Percentiles rank a stretch among this genome's conserved stretches.
Conservation (phyloP, 345 rosid species). For the Populus ilicifolia region DNA sequence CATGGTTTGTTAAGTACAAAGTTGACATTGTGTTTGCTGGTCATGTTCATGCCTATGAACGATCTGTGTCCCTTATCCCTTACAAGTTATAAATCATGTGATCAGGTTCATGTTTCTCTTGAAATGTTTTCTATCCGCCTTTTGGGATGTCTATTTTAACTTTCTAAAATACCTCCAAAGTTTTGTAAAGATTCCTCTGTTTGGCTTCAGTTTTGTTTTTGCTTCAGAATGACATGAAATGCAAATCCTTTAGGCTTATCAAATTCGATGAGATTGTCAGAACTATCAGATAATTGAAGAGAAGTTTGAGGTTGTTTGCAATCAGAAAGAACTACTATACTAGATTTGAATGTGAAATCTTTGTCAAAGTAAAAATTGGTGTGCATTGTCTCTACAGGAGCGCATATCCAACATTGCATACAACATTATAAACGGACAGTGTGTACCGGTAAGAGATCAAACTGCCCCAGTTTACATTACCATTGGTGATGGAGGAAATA, state of each 20-base stretch:
- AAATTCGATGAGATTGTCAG: not conserved
- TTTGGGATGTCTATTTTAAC: not conserved
- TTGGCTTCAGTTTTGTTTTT: not conserved
- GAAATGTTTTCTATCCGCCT: not conserved
- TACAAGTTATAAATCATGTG: not conserved
- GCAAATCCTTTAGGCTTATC: not conserved
- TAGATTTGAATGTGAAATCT: not conserved
- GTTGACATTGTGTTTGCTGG: constrained; percentile 89
- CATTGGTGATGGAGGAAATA: constrained; percentile 86
- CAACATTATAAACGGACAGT: constrained; percentile 53
- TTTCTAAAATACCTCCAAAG: not conserved
- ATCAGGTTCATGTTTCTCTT: not conserved
- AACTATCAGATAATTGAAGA: not conserved
- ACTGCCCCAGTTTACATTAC: constrained; percentile 80
- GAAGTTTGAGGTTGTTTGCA: not conserved
- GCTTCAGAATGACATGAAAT: not conserved
- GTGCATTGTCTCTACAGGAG: constrained; percentile 40
- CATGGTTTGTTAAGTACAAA: constrained; percentile 70
- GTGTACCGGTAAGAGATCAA: constrained; percentile 53
- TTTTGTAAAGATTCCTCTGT: not conserved
- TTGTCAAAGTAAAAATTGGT: not conserved
- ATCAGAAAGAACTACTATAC: not conserved
- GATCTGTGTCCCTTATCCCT: constrained; percentile 42
- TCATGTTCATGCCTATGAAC: constrained; percentile 89
- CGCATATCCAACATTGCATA: constrained; percentile 79